A percentile compares a stretch with the other conserved stretches of the same genome.
phyloP scores from a whole-genome alignment of 805 yeast species.

The Starmerella potacharoeniae region DNA sequence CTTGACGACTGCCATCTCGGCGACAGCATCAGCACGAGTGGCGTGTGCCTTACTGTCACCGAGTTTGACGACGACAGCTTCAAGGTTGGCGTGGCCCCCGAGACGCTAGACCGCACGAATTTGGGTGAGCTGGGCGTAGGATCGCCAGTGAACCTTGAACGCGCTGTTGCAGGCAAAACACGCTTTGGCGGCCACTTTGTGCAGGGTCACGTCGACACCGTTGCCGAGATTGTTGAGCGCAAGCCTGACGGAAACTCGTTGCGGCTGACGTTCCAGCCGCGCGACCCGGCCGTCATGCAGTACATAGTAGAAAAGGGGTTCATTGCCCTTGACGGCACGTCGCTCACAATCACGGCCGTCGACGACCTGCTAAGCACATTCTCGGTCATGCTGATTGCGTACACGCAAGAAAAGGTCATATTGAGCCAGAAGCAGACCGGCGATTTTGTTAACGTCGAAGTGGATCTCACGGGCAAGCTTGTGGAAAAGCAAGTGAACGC shows the following conservation, averaged over 20 bases:
- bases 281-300: slow-evolving; percentile 46
- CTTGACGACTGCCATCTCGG: slow-evolving; percentile 80
- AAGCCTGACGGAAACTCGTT: slow-evolving; percentile 62
- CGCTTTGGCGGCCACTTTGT: slow-evolving; percentile 96
- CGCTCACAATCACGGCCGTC: slow-evolving; percentile 76
- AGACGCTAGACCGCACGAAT: slow-evolving; percentile 73
- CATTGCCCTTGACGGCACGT: slow-evolving; percentile 84
- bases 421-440: slow-evolving; percentile 56
- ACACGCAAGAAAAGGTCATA: slow-evolving; percentile 74
- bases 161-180: slow-evolving; percentile 76
- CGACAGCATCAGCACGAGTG: slow-evolving; percentile 84
- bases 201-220: slow-evolving; percentile 94
- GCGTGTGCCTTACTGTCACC: slow-evolving; percentile 85
- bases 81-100: slow-evolving; percentile 89
- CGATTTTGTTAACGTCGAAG: slow-evolving; percentile 75
- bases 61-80: slow-evolving; percentile 52
- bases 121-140: slow-evolving; percentile 51
- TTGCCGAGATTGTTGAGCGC: slow-evolving; percentile 49
- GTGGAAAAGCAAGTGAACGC: slow-evolving; percentile 71
- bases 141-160: slow-evolving; percentile 67
- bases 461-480: slow-evolving; percentile 85
- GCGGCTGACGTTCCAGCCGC: slow-evolving; percentile 58
- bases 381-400: slow-evolving; percentile 81
- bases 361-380: slow-evolving; percentile 49
- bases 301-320: slow-evolving; percentile 94